These are phyloP conservation scores for Aspergillus steynii DNA, from an alignment of 495 filamentous ascomycete species.

Conservation along the genomic window DNA sequence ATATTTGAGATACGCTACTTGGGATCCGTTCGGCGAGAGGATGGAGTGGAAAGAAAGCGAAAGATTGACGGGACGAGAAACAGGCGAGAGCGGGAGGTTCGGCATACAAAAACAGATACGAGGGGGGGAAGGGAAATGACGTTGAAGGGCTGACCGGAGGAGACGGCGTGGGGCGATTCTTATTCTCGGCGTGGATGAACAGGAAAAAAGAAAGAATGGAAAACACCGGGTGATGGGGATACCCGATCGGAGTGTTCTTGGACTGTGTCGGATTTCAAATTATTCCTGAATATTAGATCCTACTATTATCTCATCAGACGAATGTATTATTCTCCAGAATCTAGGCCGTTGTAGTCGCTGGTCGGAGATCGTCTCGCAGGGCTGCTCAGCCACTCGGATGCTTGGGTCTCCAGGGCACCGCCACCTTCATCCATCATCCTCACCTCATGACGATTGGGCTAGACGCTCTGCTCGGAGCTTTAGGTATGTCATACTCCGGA, in stretches of 20 bases:
- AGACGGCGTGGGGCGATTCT: slow-evolving; percentile 8
- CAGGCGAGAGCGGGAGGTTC: neutral
- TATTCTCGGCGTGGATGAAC: neutral
- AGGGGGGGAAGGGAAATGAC: slow-evolving; percentile 23
- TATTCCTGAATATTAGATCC: no score
- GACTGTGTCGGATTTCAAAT: no score
- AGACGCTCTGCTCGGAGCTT: no score
- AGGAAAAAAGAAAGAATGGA: neutral
- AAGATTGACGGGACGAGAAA: neutral
- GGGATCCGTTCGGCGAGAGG: neutral
- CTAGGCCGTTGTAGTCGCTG: neutral
- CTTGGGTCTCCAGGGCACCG: neutral
- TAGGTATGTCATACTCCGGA: neutral
- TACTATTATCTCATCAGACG: no score
- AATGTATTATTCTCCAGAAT: neutral
- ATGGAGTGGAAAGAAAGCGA: neutral
- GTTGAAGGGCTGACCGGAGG: slow-evolving; percentile 16
- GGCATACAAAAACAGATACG: slow-evolving; percentile 14
- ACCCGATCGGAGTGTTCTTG: no score
- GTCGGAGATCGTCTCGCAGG: neutral
- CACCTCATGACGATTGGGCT: neutral
- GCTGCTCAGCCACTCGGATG: neutral
- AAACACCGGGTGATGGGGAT: no score
- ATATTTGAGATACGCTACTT: neutral
- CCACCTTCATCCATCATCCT: neutral